Evolutionary conservation across 2,329 filamentous ascomycete species (phyloP), one percentile per base, ranked within the genome.

Genomic region (Fusarium stilboides): DNA sequence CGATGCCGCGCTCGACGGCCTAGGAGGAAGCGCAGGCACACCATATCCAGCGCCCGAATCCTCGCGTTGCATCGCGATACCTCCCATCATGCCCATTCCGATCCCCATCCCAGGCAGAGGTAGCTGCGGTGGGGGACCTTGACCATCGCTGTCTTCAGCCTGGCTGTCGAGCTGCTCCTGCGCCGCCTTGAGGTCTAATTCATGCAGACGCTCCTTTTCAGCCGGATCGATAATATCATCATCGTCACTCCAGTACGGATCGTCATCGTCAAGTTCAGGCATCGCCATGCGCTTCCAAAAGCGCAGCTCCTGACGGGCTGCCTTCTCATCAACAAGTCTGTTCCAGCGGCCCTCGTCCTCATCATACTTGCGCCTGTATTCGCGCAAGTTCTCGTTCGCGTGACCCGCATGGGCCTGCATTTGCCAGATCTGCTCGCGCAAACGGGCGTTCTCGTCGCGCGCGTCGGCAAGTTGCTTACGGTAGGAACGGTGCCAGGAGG

Each of bases 231-330:
- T 83, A 22, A 91, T 77, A 70, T 91, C 89, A 71, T 91, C 89
- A 68, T 91, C 89, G 59, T 88, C 88, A 73, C 88, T 90, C 84
- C 87, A 90, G 74, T 84, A 89, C 3, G 85, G 81, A 50, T 90
- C 88, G 42, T 89, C 85, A 24, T 89, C 88, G 10, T 84, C 79
- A 37, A 90, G 77, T 58, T 88, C 83, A 12, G 87, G 88, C 84
- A 91, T 86, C 15, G 89, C 89, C 82, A 90, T 84, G 42, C 89
- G 82, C 79, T 91, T 91, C 89, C 88, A 91, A 77, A 89, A 90
- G 3, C 89, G 82, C 55, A 89, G 74, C 77, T 91, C 87, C 75
- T 90, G 88, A 6, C 86, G 83, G 43, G 81, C 77, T 8, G 86
- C 84, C 50, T 82, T 83, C 47, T 85, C 83, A 39, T 88, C 82